Percentiles rank a stretch among this genome's conserved stretches.
Conservation (phyloP, 2,329 filamentous ascomycete genomes). For the Fusarium armeniacum region DNA sequence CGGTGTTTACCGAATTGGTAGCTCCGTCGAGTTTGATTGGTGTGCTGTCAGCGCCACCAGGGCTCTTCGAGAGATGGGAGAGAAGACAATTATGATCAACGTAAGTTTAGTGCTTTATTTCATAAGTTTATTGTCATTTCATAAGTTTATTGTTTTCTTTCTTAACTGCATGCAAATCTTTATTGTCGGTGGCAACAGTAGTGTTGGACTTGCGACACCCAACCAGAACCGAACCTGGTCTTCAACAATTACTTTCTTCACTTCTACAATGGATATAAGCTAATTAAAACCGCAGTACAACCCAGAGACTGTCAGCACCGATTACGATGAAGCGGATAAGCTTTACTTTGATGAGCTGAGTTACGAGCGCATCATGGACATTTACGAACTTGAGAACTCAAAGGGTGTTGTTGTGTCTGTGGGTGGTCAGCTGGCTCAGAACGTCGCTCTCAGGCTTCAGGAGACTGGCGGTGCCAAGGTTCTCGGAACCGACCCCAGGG, state of each 20-base stretch:
- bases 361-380: constrained; percentile 99
- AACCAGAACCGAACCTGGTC: too few relatives aligned
- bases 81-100: constrained; percentile 98
- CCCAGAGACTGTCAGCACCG: constrained; percentile 84
- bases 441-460: constrained; percentile 94
- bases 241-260: too few relatives aligned
- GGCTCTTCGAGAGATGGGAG: constrained; percentile 85
- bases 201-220: too few relatives aligned
- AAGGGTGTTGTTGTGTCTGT: constrained; percentile 94
- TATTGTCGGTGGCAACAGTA: too few relatives aligned
- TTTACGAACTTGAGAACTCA: constrained; percentile 91
- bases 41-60: constrained; percentile 92
- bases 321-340: constrained; percentile 90
- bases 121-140: too few relatives aligned
- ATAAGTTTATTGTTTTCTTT: too few relatives aligned
- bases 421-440: constrained; percentile 95
- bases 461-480: constrained; percentile 91
- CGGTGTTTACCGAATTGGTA: constrained; percentile 97
- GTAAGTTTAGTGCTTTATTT: too few relatives aligned
- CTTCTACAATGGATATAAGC: too few relatives aligned
- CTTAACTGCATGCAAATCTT: too few relatives aligned
- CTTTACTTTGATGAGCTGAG: constrained; percentile 97
- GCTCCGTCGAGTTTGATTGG: constrained; percentile 99
- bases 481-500: constrained; percentile 90
- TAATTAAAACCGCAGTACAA: constrained; percentile 59